phyloP scores from a whole-genome alignment of 176 grass and related monocot species.

The Phoenix dactylifera region DNA sequence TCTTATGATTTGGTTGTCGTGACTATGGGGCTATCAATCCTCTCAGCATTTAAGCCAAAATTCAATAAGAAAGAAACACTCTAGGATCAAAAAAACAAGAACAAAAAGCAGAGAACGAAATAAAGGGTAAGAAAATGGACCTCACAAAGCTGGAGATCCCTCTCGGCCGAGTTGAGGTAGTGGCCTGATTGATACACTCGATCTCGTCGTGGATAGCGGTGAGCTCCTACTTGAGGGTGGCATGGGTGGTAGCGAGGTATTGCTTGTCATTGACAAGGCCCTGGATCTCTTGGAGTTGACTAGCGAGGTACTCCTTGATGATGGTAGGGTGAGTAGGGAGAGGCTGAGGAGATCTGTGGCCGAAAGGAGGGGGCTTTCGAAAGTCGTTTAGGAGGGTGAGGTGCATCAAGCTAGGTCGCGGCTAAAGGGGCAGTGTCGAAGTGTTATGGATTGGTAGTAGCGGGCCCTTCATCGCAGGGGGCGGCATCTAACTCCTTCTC shows the following conservation, averaged over 20 bases:
- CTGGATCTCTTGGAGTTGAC: conserved; percentile 5
- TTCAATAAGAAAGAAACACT: neutral
- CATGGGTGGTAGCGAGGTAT: conserved; percentile 53
- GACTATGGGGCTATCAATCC: too few relatives aligned
- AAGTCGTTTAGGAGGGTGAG: conserved; percentile 13
- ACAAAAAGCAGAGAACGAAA: neutral
- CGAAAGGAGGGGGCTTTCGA: conserved; percentile 8
- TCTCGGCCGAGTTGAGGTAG: conserved; percentile 43
- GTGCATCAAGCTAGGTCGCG: neutral
- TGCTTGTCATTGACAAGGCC: conserved; percentile 27
- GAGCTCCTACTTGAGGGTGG: conserved; percentile 70
- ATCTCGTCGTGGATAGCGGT: conserved; percentile 71
- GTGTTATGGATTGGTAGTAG: conserved; percentile 20
- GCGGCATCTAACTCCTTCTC: neutral
- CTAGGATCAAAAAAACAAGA: neutral
- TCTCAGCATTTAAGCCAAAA: neutral
- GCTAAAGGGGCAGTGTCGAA: conserved; percentile 14
- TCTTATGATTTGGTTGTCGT: too few relatives aligned
- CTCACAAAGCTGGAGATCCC: conserved; percentile 68
- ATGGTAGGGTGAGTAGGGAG: conserved; percentile 19
- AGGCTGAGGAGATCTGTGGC: conserved; percentile 1
- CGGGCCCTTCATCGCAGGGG: conserved; percentile 16
- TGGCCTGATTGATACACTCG: conserved; percentile 26
- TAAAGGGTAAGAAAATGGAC: conserved; percentile 6
- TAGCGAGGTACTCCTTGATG: conserved; percentile 63